A percentile compares a stretch with the other conserved stretches of the same genome.
Conservation (phyloP, 441 rosid genomes). For the Viola pubescens region DNA sequence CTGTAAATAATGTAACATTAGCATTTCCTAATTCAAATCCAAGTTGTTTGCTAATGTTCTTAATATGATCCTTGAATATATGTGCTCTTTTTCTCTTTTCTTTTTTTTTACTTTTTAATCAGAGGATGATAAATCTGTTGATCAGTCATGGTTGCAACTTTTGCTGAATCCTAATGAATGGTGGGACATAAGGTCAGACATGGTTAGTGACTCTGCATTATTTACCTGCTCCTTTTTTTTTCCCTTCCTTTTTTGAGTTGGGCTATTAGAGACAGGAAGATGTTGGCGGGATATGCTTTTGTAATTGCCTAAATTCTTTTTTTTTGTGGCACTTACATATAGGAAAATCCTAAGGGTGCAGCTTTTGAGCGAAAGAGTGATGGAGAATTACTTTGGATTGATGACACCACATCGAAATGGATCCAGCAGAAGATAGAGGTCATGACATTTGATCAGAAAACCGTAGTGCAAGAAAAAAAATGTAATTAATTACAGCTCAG, state of each 20-base stretch:
- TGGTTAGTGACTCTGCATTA: not conserved
- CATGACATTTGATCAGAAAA: constrained; percentile 1
- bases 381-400: constrained; percentile 4
- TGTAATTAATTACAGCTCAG: not conserved
- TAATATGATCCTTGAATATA: not conserved
- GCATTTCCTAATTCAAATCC: not conserved
- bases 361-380: constrained; percentile 5
- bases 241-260: not conserved
- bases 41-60: not conserved
- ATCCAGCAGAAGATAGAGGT: not conserved
- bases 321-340: not conserved
- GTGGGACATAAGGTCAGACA: constrained; percentile 3
- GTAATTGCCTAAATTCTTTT: not conserved
- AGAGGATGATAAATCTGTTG: not conserved
- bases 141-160: not conserved
- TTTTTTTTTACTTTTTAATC: not conserved
- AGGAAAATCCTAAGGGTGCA: not conserved
- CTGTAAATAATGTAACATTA: not conserved
- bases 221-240: too few relatives aligned
- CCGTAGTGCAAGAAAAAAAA: not conserved
- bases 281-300: not conserved
- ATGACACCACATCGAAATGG: constrained; percentile 5
- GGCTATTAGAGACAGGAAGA: not conserved
- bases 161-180: not conserved
- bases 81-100: not conserved